Evolutionary conservation across 371 early-diverging fungal genomes (phyloP), one percentile per base, ranked within the genome.

Genomic region (Blakeslea trispora): DNA sequence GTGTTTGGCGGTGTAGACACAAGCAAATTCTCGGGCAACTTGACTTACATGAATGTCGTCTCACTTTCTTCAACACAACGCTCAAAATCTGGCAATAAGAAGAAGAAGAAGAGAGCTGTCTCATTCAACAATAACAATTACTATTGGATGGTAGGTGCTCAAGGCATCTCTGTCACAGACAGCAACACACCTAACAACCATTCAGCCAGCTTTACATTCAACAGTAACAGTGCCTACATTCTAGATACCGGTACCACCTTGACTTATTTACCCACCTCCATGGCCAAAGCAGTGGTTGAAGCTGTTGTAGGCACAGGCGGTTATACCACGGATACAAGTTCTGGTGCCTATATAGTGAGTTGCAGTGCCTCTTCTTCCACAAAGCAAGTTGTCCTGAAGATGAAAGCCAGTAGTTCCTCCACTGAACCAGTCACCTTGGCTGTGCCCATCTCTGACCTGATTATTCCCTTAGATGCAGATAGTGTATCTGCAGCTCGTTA

Each of bases 1-100:
- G 79, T 80, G 24, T 75, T 88, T 66, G 85, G 84, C 18, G 86
- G 81, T 7, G 64, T 74, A 15, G 84, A 88, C 59, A 23, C 46
- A 21, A 50, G 77, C 24, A 82, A 81, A 59, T 85, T 74, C 53
- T 71, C 66, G 1, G 86, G 87, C 35, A 56, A 71, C 13, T 28
- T 86, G 23, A 71, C 68, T 31, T 86, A 84, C 53, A 40, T 74
- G 15, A 70, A 74, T 21, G 77, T 77, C 1, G 72, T 66, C 0
- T 46, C 65, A 1, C 21, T 69, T 1, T 24, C 34, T 2, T 53
- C 71, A 0, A 57, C 51, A 37, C 37, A 11, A n/a, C n/a, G n/a
- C n/a, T n/a, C n/a, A n/a, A n/a, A n/a, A n/a, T n/a, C n/a, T n/a
- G n/a, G n/a, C n/a, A n/a, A n/a, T n/a, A n/a, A n/a, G n/a, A n/a